Conservation (phyloP, 2,329 filamentous ascomycete genomes). For the Fusarium liriodendri region DNA sequence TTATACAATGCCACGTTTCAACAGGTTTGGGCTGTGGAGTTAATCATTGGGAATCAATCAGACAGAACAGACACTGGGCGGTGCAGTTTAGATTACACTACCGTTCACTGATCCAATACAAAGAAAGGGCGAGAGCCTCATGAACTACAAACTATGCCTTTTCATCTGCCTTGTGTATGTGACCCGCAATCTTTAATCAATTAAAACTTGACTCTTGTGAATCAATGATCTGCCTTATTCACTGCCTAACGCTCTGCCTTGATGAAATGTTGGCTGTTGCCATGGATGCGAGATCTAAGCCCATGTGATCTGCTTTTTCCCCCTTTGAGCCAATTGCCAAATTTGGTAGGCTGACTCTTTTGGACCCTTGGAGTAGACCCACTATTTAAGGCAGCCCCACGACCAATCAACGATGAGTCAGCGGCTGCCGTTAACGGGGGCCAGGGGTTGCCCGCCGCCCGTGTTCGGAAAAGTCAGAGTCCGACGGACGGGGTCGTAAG, state of each 20-base stretch:
- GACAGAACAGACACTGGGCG: constrained; percentile 8
- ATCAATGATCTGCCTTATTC: constrained; percentile 12
- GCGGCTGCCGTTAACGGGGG: not conserved
- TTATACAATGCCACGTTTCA: constrained; percentile 38
- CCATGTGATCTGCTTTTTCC: constrained; percentile 14
- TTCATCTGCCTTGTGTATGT: not conserved
- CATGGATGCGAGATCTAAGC: constrained; percentile 6
- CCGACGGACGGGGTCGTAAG: too few species aligned
- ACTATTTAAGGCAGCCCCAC: not conserved
- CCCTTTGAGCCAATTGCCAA: constrained; percentile 28
- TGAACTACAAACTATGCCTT: constrained; percentile 2
- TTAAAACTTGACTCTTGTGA: not conserved
- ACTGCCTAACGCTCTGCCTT: constrained; percentile 32
- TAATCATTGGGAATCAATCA: constrained; percentile 23
- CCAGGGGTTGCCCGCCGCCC: not conserved
- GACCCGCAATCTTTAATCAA: not conserved
- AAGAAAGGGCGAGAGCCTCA: constrained; percentile 9
- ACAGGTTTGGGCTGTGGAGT: constrained; percentile 33
- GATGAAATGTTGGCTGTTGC: not conserved
- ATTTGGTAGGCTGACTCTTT: constrained; percentile 28
- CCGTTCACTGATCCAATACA: constrained; percentile 9
- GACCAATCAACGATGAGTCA: not conserved
- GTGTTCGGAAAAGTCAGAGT: not conserved
- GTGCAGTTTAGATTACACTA: constrained; percentile 12
- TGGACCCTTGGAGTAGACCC: not conserved